Evolutionary conservation across 495 filamentous ascomycete species (phyloP).

Genomic region (Margaritispora aquatica): DNA sequence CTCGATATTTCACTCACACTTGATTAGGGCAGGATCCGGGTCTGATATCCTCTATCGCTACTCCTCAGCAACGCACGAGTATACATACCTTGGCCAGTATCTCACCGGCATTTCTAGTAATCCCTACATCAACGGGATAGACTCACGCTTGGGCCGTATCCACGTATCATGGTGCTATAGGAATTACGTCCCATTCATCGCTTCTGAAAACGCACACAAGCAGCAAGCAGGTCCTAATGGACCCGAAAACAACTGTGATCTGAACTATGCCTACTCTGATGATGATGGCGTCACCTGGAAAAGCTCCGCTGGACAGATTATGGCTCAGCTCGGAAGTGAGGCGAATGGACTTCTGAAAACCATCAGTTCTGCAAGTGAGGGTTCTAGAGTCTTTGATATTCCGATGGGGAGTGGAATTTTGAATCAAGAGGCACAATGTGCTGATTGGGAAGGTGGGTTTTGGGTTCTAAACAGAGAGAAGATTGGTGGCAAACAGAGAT

Average conservation of each 20-base stretch:
- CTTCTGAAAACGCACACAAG: slow-evolving; percentile 17
- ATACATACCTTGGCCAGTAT: slow-evolving; percentile 26
- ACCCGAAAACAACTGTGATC: slow-evolving; percentile 20
- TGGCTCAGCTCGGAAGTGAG: slow-evolving; percentile 4
- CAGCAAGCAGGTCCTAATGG: slow-evolving; percentile 22
- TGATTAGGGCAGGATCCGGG: slow-evolving; percentile 12
- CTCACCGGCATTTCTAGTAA: slow-evolving; percentile 29
- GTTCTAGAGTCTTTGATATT: slow-evolving; percentile 12
- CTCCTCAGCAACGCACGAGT: slow-evolving; percentile 16
- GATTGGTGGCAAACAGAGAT: slow-evolving; percentile 3
- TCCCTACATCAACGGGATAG: slow-evolving; percentile 31
- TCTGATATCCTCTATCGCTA: slow-evolving; percentile 19
- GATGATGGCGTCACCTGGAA: slow-evolving; percentile 13
- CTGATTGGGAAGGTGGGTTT: slow-evolving; percentile 16
- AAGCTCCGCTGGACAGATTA: neutral
- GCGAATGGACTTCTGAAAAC: neutral
- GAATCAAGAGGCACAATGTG: slow-evolving; percentile 17
- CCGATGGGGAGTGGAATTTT: slow-evolving; percentile 18
- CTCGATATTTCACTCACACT: neutral
- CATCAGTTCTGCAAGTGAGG: neutral
- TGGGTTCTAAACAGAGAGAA: slow-evolving; percentile 18
- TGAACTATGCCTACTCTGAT: slow-evolving; percentile 15
- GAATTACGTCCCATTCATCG: slow-evolving; percentile 7
- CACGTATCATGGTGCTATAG: slow-evolving; percentile 23
- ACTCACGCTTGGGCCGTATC: slow-evolving; percentile 20